A percentile compares a stretch with the other conserved stretches of the same genome.
These are phyloP conservation scores for Cryptococcus sp. DNA, from an alignment of 1,284 basidiomycete species.

Conservation along the genomic window DNA sequence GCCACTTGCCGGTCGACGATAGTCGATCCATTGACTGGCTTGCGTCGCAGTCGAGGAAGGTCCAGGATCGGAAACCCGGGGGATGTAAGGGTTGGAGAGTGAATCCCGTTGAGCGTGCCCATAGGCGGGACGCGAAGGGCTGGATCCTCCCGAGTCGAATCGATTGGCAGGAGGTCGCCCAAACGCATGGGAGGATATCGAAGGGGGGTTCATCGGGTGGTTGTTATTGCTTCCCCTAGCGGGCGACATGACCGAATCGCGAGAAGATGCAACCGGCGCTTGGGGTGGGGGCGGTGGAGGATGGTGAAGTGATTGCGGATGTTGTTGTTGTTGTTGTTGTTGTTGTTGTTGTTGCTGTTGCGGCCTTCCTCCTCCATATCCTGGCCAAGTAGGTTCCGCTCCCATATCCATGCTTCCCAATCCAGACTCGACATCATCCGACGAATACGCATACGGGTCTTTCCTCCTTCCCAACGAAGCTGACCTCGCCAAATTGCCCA, in stretches of 20 bases:
- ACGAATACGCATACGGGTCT: slow-evolving; percentile 43
- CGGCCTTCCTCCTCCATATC: slow-evolving; percentile 3
- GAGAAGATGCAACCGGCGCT: slow-evolving; percentile 3
- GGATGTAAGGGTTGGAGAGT: slow-evolving; percentile 34
- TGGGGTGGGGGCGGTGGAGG: slow-evolving; percentile 4
- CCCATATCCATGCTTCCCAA: slow-evolving; percentile 31
- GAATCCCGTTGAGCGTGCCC: background rate
- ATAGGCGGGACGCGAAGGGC: slow-evolving; percentile 6
- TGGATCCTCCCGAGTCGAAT: slow-evolving; percentile 11
- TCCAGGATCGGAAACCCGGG: slow-evolving; percentile 27
- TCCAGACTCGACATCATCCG: slow-evolving; percentile 45
- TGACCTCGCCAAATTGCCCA: slow-evolving; percentile 37
- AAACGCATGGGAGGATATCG: slow-evolving; percentile 22
- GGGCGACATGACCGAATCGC: slow-evolving; percentile 28
- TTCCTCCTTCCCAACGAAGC: slow-evolving; percentile 42
- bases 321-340: no score
- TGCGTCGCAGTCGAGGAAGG: slow-evolving; percentile 8
- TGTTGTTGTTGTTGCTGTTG: no score
- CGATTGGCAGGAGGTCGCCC: slow-evolving; percentile 9
- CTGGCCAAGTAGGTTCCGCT: slow-evolving; percentile 5
- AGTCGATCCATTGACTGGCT: slow-evolving; percentile 23
- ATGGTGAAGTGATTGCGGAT: slow-evolving; percentile 2
- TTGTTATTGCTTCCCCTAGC: slow-evolving; percentile 8
- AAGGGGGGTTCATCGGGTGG: slow-evolving; percentile 28
- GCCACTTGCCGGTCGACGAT: slow-evolving; percentile 19